phyloP scores from a whole-genome alignment of 768 basidiomycete species.

The Coprinopsis marcescibilis region DNA sequence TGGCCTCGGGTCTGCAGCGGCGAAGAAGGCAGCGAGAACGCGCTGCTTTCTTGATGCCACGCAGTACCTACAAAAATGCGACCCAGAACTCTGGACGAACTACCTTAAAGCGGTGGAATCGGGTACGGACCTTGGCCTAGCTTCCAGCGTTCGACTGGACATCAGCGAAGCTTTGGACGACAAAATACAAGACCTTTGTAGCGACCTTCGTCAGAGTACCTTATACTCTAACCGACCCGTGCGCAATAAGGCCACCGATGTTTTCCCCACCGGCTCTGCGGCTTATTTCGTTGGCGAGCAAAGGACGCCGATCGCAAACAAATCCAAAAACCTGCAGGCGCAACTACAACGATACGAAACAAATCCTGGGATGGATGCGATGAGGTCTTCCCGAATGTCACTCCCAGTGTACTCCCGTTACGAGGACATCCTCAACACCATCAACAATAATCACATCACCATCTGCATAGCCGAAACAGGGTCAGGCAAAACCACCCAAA shows the following conservation, averaged over 20 bases:
- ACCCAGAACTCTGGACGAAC: slow-evolving; percentile 70
- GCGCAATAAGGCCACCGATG: neutral
- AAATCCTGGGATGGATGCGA: slow-evolving; percentile 54
- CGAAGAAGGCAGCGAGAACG: slow-evolving; percentile 67
- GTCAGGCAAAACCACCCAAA: slow-evolving; percentile 92
- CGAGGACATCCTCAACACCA: slow-evolving; percentile 59
- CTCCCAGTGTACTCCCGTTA: slow-evolving; percentile 76
- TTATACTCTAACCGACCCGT: slow-evolving; percentile 63
- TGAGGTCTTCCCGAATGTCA: slow-evolving; percentile 59
- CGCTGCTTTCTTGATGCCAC: slow-evolving; percentile 85
- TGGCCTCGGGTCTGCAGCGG: slow-evolving; percentile 64
- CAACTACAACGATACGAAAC: slow-evolving; percentile 53
- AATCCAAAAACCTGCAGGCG: slow-evolving; percentile 52
- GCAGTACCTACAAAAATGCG: slow-evolving; percentile 81
- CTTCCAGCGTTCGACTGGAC: slow-evolving; percentile 61
- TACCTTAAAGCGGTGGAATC: slow-evolving; percentile 57
- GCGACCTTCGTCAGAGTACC: slow-evolving; percentile 55
- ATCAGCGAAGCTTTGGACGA: slow-evolving; percentile 62
- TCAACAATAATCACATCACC: slow-evolving; percentile 75
- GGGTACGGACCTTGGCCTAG: slow-evolving; percentile 66
- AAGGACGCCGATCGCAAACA: slow-evolving; percentile 27
- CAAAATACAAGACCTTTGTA: slow-evolving; percentile 63
- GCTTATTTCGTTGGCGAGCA: slow-evolving; percentile 5
- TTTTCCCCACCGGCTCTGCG: neutral
- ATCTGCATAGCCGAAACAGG: slow-evolving; percentile 88